Conservation (phyloP, 2,329 filamentous ascomycete species). For the Colletotrichum lindemuthianum region DNA sequence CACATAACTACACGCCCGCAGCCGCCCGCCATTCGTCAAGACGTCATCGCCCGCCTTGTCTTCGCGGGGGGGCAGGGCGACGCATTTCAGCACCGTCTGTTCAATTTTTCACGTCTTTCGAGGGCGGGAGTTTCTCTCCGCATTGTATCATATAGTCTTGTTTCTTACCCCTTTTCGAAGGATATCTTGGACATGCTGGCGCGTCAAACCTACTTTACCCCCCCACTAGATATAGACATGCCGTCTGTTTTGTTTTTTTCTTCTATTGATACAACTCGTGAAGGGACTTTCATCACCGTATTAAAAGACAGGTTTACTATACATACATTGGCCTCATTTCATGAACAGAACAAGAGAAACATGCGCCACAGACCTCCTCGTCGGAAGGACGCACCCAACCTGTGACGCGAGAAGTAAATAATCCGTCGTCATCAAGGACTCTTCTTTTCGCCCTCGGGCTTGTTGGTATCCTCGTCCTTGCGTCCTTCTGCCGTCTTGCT, state of each 20-base stretch:
- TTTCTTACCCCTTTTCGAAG: too few species aligned
- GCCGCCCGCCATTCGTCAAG: too few species aligned
- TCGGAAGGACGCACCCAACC: too few species aligned
- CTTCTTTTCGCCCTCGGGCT: slow-evolving; percentile 31
- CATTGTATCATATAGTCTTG: too few species aligned
- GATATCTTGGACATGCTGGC: too few species aligned
- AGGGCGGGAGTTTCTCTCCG: too few species aligned
- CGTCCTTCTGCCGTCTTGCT: background rate
- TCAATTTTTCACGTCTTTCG: too few species aligned
- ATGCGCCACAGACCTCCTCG: background rate
- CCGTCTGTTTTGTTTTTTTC: background rate
- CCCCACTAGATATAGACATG: slow-evolving; percentile 22
- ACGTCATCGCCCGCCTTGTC: too few species aligned
- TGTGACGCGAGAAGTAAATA: background rate
- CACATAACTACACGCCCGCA: too few species aligned
- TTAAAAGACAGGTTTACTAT: slow-evolving; percentile 21
- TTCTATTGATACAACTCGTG: slow-evolving; percentile 28
- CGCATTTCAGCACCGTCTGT: too few species aligned
- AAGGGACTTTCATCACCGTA: slow-evolving; percentile 12
- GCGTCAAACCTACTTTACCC: background rate
- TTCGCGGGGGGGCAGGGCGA: too few species aligned
- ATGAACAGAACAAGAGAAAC: slow-evolving; percentile 6
- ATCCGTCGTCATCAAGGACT: slow-evolving; percentile 2
- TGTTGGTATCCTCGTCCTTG: background rate
- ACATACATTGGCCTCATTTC: slow-evolving; percentile 31